Percentiles rank a stretch among this genome's conserved stretches.
Conservation (phyloP, 176 grass and related monocot genomes). For the Bolboschoenus planiculmis region DNA sequence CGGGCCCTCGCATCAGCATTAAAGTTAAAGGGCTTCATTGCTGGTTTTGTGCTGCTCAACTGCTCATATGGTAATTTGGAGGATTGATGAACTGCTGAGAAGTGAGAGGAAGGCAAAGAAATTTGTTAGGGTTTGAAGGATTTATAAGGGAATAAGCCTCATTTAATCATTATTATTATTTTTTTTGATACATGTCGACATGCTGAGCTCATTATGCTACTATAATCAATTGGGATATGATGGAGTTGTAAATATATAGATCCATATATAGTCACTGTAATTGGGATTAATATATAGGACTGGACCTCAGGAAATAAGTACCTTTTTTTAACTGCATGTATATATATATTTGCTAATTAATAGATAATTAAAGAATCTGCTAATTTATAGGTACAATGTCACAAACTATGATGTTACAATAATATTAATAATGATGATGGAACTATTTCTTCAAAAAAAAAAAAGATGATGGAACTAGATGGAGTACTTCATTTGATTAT, state of each 20-base stretch:
- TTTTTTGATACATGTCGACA: slow-evolving; percentile 12
- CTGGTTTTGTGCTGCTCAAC: background rate
- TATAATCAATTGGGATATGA: background rate
- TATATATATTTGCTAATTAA: too few species aligned
- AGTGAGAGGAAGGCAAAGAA: background rate
- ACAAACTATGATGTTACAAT: background rate
- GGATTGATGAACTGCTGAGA: background rate
- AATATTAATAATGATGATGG: background rate
- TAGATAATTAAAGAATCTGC: background rate
- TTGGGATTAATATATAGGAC: too few species aligned
- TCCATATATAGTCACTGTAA: too few species aligned
- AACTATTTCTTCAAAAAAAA: too few species aligned
- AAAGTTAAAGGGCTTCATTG: slow-evolving; percentile 15
- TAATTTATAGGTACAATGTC: background rate
- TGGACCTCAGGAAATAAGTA: background rate
- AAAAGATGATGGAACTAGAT: too few species aligned
- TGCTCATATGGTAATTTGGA: background rate
- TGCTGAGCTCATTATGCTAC: slow-evolving; percentile 1
- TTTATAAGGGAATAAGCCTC: background rate
- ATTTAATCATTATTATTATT: background rate
- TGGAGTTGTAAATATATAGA: background rate
- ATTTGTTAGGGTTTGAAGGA: background rate
- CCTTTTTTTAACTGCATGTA: background rate
- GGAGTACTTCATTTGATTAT: too few species aligned
- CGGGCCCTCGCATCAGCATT: background rate